phyloP scores from a whole-genome alignment of 768 basidiomycete species.

The Naganishia friedmannii region DNA sequence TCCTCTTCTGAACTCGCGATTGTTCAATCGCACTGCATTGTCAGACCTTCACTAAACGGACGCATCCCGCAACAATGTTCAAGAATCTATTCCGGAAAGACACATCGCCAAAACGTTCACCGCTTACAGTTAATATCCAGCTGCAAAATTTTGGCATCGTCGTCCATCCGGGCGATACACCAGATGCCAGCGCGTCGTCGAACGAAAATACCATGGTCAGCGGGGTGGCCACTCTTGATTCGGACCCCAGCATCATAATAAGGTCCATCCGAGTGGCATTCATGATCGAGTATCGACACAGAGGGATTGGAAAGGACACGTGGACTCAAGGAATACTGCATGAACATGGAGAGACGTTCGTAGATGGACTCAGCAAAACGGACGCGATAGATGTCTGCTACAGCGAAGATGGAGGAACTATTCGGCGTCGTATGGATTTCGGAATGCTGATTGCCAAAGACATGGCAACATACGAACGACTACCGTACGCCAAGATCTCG shows the following conservation, averaged over 20 bases:
- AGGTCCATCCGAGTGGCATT: neutral
- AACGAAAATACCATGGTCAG: constrained; percentile 8
- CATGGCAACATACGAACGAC: constrained; percentile 10
- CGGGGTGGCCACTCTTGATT: neutral
- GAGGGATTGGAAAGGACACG: neutral
- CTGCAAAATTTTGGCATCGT: constrained; percentile 9
- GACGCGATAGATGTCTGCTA: neutral
- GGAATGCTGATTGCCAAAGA: constrained; percentile 8
- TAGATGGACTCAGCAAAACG: neutral
- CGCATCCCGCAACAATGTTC: neutral
- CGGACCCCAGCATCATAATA: constrained; percentile 1
- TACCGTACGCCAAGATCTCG: neutral
- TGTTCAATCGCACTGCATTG: no score
- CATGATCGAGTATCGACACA: constrained; percentile 4
- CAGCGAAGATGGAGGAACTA: neutral
- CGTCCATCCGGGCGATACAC: constrained; percentile 10
- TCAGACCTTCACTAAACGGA: neutral
- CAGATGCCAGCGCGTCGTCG: neutral
- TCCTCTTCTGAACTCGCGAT: neutral
- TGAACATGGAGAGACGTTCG: constrained; percentile 4
- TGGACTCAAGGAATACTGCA: constrained; percentile 14
- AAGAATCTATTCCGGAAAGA: constrained; percentile 14
- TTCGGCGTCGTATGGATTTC: constrained; percentile 14
- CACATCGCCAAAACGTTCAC: neutral
- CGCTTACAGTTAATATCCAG: constrained; percentile 1